A percentile compares a stretch with the other conserved stretches of the same genome.
Evolutionary conservation across 768 basidiomycete genomes (phyloP).

Genomic region (Collybiopsis luxurians): DNA sequence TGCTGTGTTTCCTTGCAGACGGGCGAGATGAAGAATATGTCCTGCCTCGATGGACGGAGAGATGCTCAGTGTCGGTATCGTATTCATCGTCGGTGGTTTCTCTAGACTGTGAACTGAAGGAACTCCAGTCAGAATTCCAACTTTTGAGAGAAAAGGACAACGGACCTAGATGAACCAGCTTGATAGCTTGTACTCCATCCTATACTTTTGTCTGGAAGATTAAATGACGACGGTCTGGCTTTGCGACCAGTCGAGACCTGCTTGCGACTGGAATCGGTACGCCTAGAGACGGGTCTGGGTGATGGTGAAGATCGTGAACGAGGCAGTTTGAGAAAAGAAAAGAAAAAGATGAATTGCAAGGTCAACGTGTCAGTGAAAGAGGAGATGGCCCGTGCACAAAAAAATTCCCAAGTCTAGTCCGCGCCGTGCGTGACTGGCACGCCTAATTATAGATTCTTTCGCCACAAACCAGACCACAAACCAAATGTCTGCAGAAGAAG

Average conservation of each 20-base stretch:
- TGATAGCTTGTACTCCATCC: constrained; percentile 89
- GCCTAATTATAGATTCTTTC: not conserved
- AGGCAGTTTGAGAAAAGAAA: constrained; percentile 57
- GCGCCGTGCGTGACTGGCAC: too few species aligned
- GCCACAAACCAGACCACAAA: too few species aligned
- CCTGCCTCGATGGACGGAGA: constrained; percentile 41
- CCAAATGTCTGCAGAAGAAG: not conserved
- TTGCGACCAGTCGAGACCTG: constrained; percentile 29
- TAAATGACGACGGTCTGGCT: constrained; percentile 25
- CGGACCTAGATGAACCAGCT: constrained; percentile 78
- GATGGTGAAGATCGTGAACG: constrained; percentile 78
- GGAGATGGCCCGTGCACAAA: too few species aligned
- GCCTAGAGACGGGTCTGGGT: constrained; percentile 51
- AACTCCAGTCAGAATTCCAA: not conserved
- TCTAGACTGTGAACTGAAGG: constrained; percentile 47
- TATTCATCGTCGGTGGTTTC: constrained; percentile 48
- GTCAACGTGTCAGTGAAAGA: too few species aligned
- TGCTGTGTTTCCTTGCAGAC: constrained; percentile 15
- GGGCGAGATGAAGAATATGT: constrained; percentile 28
- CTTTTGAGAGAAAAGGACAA: not conserved
- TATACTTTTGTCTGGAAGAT: constrained; percentile 26
- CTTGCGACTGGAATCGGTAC: constrained; percentile 45
- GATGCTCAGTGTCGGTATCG: constrained; percentile 54
- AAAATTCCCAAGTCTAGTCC: too few species aligned
- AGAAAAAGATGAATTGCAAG: not conserved